Percentiles rank a stretch among this genome's conserved stretches.
Evolutionary conservation across 768 basidiomycete genomes (phyloP).

Genomic region (Fomitopsis pulvina): DNA sequence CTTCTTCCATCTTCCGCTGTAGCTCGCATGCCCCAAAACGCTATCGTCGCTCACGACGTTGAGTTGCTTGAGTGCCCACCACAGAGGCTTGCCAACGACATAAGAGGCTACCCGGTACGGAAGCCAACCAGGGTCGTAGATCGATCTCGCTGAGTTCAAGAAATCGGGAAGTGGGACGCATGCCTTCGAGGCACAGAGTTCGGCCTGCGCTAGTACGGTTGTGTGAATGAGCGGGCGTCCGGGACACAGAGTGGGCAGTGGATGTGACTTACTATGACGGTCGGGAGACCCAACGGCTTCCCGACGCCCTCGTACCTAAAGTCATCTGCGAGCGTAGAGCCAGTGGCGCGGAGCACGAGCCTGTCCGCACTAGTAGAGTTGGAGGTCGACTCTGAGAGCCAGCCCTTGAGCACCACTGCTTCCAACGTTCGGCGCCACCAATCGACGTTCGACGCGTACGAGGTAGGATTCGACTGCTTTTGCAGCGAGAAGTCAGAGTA

Average conservation of each 20-base stretch:
- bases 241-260: neutral
- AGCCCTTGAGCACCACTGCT: slow-evolving; percentile 48
- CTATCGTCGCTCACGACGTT: slow-evolving; percentile 61
- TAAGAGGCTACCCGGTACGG: slow-evolving; percentile 64
- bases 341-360: slow-evolving; percentile 53
- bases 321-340: slow-evolving; percentile 43
- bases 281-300: slow-evolving; percentile 65
- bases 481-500: slow-evolving; percentile 87
- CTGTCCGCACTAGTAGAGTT: slow-evolving; percentile 29
- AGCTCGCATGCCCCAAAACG: slow-evolving; percentile 27
- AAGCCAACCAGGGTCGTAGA: slow-evolving; percentile 64
- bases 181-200: slow-evolving; percentile 41
- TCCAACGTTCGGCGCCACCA: slow-evolving; percentile 83
- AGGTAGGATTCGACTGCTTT: slow-evolving; percentile 76
- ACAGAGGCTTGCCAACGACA: slow-evolving; percentile 71
- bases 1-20: slow-evolving; percentile 42
- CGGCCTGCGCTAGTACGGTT: slow-evolving; percentile 56
- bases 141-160: slow-evolving; percentile 45
- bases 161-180: slow-evolving; percentile 51
- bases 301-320: slow-evolving; percentile 64
- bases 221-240: slow-evolving; percentile 24
- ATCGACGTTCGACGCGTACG: slow-evolving; percentile 71
- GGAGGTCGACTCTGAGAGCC: slow-evolving; percentile 30
- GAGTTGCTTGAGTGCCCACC: slow-evolving; percentile 84
- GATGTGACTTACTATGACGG: slow-evolving; percentile 60